phyloP scores from a whole-genome alignment of 164 flowering plant species.

The Tetrastigma voinierianum region DNA sequence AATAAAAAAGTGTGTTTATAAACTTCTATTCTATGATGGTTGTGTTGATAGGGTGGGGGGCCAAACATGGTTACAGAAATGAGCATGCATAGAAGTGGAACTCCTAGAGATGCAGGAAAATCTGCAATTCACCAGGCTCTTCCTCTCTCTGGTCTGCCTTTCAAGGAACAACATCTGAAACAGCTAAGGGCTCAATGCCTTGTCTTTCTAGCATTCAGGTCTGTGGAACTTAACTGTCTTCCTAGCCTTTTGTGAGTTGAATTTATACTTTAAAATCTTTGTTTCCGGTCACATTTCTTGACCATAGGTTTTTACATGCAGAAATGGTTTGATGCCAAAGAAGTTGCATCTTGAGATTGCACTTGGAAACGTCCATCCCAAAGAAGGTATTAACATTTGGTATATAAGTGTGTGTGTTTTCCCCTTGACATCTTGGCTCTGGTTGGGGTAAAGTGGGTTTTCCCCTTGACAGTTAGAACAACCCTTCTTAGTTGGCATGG shows the following conservation, averaged over 20 bases:
- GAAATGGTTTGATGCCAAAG: conserved; percentile 83
- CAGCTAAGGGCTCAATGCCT: conserved; percentile 99
- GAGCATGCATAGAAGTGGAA: conserved; percentile 29
- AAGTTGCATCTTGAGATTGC: conserved; percentile 93
- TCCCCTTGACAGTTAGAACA: too few relatives aligned
- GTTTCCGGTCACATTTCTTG: neutral
- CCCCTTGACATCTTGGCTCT: too few relatives aligned
- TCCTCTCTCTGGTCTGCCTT: conserved; percentile 48
- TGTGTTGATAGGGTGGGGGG: conserved; percentile 41
- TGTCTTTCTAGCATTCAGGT: conserved; percentile 95
- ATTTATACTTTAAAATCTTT: neutral
- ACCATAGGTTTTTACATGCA: conserved; percentile 27
- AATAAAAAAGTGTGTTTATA: neutral
- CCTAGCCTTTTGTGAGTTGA: neutral
- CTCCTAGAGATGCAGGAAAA: conserved; percentile 64
- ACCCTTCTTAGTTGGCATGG: too few relatives aligned
- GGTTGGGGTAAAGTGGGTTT: too few relatives aligned
- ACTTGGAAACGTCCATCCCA: conserved; percentile 62
- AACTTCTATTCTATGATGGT: neutral
- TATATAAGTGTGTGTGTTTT: neutral
- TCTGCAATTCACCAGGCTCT: conserved; percentile 38
- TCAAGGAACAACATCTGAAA: conserved; percentile 89
- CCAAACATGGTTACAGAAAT: conserved; percentile 33
- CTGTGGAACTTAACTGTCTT: neutral
- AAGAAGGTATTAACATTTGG: conserved; percentile 55